phyloP scores from a whole-genome alignment of 1,284 basidiomycete species.

The Xerocomus nothofagi region DNA sequence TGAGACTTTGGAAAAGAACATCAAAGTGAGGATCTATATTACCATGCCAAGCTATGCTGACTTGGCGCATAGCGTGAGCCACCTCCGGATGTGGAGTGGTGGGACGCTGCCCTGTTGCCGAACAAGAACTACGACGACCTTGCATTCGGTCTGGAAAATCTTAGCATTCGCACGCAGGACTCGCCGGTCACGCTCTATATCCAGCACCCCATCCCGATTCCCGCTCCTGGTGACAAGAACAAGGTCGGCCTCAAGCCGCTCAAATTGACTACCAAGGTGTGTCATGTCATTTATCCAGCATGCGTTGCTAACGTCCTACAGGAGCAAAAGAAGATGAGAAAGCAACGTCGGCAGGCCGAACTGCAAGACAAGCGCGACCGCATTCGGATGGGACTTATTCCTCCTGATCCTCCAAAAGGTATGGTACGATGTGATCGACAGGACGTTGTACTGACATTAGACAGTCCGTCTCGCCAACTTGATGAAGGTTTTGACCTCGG shows the following conservation, averaged over 20 bases:
- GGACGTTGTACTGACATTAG: constrained; percentile 10
- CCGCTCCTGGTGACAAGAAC: constrained; percentile 85
- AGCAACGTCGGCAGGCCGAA: constrained; percentile 85
- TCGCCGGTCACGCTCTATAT: constrained; percentile 90
- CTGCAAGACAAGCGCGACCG: constrained; percentile 94
- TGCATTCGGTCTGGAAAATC: constrained; percentile 49
- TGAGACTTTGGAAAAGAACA: constrained; percentile 83
- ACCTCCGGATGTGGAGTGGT: constrained; percentile 95
- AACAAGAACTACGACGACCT: constrained; percentile 80
- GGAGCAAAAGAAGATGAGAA: constrained; percentile 97
- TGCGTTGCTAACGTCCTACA: constrained; percentile 33
- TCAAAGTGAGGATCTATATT: constrained; percentile 58
- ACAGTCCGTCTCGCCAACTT: constrained; percentile 92
- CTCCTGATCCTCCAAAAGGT: constrained; percentile 96
- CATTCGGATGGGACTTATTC: constrained; percentile 93
- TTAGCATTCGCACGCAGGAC: constrained; percentile 64
- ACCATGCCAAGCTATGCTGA: constrained; percentile 2
- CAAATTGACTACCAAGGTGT: constrained; percentile 85
- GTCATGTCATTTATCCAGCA: constrained; percentile 4
- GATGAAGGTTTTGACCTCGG: constrained; percentile 97
- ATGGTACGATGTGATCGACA: neutral
- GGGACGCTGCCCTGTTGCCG: constrained; percentile 89
- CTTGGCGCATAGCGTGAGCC: constrained; percentile 58
- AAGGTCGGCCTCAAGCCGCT: constrained; percentile 75
- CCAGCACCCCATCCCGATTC: constrained; percentile 97